These are phyloP conservation scores for Lentinus tigrinus DNA, from an alignment of 768 basidiomycete genomes.

Conservation along the genomic window DNA sequence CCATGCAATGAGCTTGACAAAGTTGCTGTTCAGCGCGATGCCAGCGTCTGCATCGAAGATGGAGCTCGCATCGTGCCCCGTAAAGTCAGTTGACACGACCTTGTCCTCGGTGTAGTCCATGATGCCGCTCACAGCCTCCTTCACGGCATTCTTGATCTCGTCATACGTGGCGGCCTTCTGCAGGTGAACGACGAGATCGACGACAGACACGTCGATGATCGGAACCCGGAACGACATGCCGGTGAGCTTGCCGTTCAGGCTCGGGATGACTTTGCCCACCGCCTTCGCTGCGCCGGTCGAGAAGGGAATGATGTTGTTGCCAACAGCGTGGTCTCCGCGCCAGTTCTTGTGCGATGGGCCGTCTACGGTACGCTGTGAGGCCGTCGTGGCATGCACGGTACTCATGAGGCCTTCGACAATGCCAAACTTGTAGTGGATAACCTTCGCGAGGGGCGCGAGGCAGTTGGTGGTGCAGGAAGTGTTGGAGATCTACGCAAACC, in stretches of 20 bases:
- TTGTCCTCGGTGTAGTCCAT: slow-evolving; percentile 90
- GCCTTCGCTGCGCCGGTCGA: slow-evolving; percentile 99
- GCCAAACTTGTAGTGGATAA: slow-evolving; percentile 94
- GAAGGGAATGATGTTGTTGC: slow-evolving; percentile 98
- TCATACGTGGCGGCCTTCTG: slow-evolving; percentile 87
- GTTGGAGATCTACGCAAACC: slow-evolving; percentile 80
- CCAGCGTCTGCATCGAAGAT: slow-evolving; percentile 95
- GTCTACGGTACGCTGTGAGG: slow-evolving; percentile 94
- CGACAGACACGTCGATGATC: slow-evolving; percentile 94
- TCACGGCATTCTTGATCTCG: slow-evolving; percentile 83
- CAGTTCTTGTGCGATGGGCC: slow-evolving; percentile 95
- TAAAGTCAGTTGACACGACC: slow-evolving; percentile 92
- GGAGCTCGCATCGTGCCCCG: slow-evolving; percentile 74
- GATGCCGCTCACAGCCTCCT: slow-evolving; percentile 75
- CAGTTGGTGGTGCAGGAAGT: slow-evolving; percentile 99
- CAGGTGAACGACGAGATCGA: slow-evolving; percentile 92
- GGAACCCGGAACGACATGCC: slow-evolving; percentile 98
- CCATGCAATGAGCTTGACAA: slow-evolving; percentile 96
- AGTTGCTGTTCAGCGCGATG: slow-evolving; percentile 87
- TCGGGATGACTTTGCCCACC: slow-evolving; percentile 96
- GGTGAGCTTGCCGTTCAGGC: slow-evolving; percentile 96
- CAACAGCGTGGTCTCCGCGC: slow-evolving; percentile 94
- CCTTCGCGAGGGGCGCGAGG: slow-evolving; percentile 97
- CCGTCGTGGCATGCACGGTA: slow-evolving; percentile 96
- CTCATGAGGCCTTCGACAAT: slow-evolving; percentile 98